Evolutionary conservation across 768 basidiomycete species (phyloP).

Genomic region (Tricholomella constricta): DNA sequence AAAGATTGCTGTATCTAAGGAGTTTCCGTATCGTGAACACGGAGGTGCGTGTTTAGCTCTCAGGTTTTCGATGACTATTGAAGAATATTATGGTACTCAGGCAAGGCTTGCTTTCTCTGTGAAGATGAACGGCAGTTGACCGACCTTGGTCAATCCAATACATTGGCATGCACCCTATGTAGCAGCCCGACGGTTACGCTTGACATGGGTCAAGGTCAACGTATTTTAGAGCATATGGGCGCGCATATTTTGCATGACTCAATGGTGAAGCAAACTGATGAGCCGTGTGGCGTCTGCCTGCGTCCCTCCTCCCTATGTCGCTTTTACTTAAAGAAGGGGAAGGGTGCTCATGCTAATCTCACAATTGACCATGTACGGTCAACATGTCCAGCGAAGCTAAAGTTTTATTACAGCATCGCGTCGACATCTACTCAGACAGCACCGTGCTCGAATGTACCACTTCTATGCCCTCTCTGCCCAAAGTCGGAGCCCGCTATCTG

Average conservation of each 20-base stretch:
- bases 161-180: neutral
- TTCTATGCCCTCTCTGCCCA: neutral
- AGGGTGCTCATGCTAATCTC: neutral
- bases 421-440: neutral
- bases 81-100: neutral
- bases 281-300: neutral
- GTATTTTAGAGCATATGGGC: neutral
- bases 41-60: neutral
- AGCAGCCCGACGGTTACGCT: neutral
- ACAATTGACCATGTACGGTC: neutral
- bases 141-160: neutral
- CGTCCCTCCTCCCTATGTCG: neutral
- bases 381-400: neutral
- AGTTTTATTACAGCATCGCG: neutral
- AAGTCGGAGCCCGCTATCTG: neutral
- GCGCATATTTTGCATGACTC: neutral
- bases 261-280: neutral
- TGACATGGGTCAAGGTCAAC: neutral
- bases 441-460: conserved; percentile 7
- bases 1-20: neutral
- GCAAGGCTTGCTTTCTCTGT: neutral
- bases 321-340: neutral
- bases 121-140: neutral
- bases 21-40: neutral
- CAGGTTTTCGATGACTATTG: neutral